These are phyloP conservation scores for Citrus medica DNA, from an alignment of 345 rosid genomes.

Conservation along the genomic window DNA sequence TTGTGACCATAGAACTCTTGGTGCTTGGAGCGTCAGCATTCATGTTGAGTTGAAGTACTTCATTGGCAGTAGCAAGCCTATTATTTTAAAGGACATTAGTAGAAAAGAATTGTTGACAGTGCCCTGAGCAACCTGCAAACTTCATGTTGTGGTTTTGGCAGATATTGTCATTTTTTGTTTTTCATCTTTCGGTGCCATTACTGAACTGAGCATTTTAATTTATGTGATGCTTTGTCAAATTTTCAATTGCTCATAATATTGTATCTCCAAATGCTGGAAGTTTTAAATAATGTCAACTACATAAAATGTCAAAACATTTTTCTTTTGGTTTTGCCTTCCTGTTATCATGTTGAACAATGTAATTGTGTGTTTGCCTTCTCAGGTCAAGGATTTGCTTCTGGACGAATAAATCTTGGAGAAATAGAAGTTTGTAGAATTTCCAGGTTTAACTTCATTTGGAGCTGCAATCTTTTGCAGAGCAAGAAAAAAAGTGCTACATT, in stretches of 20 bases:
- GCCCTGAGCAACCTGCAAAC: background rate
- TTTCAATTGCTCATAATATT: background rate
- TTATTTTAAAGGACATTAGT: background rate
- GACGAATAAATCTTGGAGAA: conserved; percentile 67
- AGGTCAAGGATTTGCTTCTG: conserved; percentile 72
- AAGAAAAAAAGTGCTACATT: conserved; percentile 49
- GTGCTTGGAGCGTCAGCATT: background rate
- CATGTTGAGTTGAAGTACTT: background rate
- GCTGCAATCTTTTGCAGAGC: conserved; percentile 34
- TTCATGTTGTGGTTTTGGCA: background rate
- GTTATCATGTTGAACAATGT: background rate
- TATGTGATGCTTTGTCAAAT: background rate
- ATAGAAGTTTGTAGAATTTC: conserved; percentile 52
- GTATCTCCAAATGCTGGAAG: background rate
- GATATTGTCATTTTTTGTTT: background rate
- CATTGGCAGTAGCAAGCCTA: background rate
- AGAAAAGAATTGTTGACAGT: background rate
- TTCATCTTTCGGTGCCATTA: background rate
- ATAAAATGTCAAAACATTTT: background rate
- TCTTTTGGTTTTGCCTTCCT: background rate
- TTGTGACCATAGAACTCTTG: background rate
- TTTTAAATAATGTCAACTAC: background rate
- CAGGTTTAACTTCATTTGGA: conserved; percentile 63
- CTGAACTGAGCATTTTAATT: background rate
- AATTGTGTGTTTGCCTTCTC: conserved; percentile 17